Evolutionary conservation across 2,329 filamentous ascomycete genomes (phyloP), one percentile per base, ranked within the genome.

Genomic region (Dryadomyces sulphureus): DNA sequence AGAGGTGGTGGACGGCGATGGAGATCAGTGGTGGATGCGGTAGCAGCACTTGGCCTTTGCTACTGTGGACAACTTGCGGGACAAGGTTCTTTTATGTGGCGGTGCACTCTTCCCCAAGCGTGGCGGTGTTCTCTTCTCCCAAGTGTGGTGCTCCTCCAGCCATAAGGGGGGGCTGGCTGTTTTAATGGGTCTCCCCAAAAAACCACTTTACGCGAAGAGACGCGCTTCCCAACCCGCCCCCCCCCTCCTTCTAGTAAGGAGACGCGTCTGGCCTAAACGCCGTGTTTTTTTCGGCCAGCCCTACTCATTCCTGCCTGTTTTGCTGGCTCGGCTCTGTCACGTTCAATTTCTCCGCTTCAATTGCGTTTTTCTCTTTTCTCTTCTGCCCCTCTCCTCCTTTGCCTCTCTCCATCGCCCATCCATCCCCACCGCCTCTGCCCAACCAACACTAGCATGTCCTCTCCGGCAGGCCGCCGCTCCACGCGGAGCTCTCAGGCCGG

Each of bases 381-480:
- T n/a, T n/a, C n/a, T n/a, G n/a, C n/a, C n/a, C 12, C 38, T 36
- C 38, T 27, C 39, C 11, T 24, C n/a, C 21, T 41, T 34, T 46
- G 24, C 22, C 27, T n/a, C n/a, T n/a, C n/a, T n/a, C n/a, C n/a
- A n/a, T n/a, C n/a, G n/a, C n/a, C n/a, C n/a, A n/a, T 22, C 38
- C 2, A 32, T 3, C 21, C 27, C 9, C 9, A 35, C 22, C 21
- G 22, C 25, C 34, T 42, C 47, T 52, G 9, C 38, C 9, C 17
- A 7, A n/a, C n/a, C n/a, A n/a, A n/a, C 36, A 21, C 6, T 19
- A 64, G 49, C 47, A 81, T 81, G 77, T 83, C 78, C 57, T 81
- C 78, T 21, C 77, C 77, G 35, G 62, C 48, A 43, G 27, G 50
- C 25, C 51, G 51, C 69, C 50, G 66, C 68, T 55, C 68, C 72